phyloP scores from a whole-genome alignment of 148 eudicot genomes.

The Arbutus unedo region DNA sequence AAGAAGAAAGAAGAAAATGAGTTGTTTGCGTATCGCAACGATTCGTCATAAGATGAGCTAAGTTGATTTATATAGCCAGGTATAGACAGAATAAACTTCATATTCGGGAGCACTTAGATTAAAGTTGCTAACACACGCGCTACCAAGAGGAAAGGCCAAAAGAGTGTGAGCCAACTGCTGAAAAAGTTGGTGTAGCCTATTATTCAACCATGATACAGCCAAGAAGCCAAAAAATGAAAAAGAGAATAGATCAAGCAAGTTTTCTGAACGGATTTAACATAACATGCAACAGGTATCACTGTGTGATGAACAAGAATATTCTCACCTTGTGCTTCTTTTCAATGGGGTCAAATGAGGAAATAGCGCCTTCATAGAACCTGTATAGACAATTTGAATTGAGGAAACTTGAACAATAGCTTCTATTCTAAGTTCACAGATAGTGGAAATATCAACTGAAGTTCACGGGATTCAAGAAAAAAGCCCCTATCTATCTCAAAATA shows the following conservation, averaged over 20 bases:
- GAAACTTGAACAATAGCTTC: background rate
- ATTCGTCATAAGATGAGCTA: background rate
- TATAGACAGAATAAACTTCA: background rate
- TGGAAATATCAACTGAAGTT: background rate
- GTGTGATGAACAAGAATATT: background rate
- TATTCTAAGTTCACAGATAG: background rate
- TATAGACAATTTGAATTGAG: conserved; percentile 14
- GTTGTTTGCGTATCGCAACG: background rate
- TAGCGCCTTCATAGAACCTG: conserved; percentile 66
- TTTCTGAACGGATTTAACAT: background rate
- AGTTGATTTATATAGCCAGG: background rate
- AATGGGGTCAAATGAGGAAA: conserved; percentile 46
- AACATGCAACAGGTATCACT: background rate
- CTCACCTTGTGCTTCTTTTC: conserved; percentile 54
- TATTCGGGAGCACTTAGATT: background rate
- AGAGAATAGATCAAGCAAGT: conserved; percentile 10
- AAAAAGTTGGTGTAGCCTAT: background rate
- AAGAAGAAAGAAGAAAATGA: background rate
- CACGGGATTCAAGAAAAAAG: background rate
- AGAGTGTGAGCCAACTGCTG: background rate
- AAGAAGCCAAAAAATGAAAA: background rate
- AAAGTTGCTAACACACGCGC: background rate
- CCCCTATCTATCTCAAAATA: background rate
- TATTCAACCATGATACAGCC: background rate
- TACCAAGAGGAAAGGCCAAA: background rate